Conservation (phyloP, 257 asterid species). For the Solanum piurae region DNA sequence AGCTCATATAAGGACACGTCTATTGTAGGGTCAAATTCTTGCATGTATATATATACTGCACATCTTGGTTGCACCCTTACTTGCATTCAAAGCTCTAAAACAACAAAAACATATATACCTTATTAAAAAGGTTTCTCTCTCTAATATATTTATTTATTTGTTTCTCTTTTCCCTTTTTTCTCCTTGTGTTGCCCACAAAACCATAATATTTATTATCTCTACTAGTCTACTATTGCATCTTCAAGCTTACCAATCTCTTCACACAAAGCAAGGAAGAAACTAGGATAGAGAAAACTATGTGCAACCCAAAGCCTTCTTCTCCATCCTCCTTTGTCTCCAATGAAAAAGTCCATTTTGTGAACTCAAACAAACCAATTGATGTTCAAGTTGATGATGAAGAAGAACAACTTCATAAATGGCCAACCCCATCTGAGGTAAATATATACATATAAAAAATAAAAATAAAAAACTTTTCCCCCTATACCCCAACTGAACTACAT, state of each 20-base stretch:
- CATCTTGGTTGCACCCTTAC: constrained; percentile 20
- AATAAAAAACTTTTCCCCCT: neutral
- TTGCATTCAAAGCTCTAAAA: constrained; percentile 22
- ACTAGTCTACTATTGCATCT: neutral
- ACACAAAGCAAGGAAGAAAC: neutral
- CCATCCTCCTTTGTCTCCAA: constrained; percentile 47
- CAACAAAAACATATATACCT: constrained; percentile 30
- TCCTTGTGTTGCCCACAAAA: neutral
- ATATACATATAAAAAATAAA: neutral
- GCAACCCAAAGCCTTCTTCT: constrained; percentile 66
- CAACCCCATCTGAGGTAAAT: constrained; percentile 56
- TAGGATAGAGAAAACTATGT: constrained; percentile 27
- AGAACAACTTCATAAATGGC: constrained; percentile 62
- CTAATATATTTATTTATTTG: neutral
- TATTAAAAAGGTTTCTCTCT: constrained; percentile 12
- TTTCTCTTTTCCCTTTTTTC: neutral
- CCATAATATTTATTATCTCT: neutral
- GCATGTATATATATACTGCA: constrained; percentile 31
- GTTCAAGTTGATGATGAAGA: constrained; percentile 7
- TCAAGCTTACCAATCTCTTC: neutral
- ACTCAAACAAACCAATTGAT: constrained; percentile 38
- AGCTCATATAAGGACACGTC: constrained; percentile 31
- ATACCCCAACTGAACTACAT: neutral
- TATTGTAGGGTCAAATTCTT: constrained; percentile 11
- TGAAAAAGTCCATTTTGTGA: constrained; percentile 35